phyloP scores from a whole-genome alignment of 2,329 filamentous ascomycete genomes.

The Phyllosticta citrichinensis region DNA sequence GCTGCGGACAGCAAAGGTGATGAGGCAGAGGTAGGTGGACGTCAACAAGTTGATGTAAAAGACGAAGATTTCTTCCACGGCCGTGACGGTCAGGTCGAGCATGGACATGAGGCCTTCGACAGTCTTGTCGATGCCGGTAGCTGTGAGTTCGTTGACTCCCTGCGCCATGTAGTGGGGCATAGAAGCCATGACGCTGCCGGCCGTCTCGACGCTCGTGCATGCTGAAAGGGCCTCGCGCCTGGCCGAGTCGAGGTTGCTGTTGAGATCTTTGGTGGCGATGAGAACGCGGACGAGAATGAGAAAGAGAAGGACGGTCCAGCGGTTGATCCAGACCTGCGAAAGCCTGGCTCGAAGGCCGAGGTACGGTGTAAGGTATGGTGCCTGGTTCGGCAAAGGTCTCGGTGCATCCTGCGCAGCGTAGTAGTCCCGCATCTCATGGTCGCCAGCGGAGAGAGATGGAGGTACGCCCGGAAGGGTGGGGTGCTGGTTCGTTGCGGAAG shows the following conservation, averaged over 20 bases:
- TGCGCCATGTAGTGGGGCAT: conserved; percentile 92
- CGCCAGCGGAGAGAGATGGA: conserved; percentile 51
- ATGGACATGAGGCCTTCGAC: conserved; percentile 71
- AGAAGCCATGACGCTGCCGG: conserved; percentile 91
- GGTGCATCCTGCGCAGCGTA: conserved; percentile 45
- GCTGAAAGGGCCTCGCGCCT: conserved; percentile 75
- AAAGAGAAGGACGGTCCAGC: conserved; percentile 85
- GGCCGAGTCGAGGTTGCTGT: conserved; percentile 65
- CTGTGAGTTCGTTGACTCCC: conserved; percentile 80
- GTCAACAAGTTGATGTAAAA: conserved; percentile 91
- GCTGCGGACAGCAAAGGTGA: conserved; percentile 71
- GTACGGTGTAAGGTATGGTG: conserved; percentile 73
- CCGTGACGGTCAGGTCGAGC: conserved; percentile 68
- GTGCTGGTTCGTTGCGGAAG: conserved; percentile 43
- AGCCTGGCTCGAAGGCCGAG: conserved; percentile 80
- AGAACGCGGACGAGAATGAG: conserved; percentile 76
- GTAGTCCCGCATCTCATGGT: conserved; percentile 52
- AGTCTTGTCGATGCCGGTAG: conserved; percentile 67
- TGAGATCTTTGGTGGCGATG: conserved; percentile 61
- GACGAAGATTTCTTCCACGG: conserved; percentile 75
- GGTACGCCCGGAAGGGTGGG: conserved; percentile 44
- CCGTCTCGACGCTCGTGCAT: conserved; percentile 83
- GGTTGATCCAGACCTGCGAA: conserved; percentile 95
- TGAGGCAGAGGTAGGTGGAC: conserved; percentile 80
- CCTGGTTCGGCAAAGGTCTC: conserved; percentile 50